Base-by-base conservation (phyloP, 2,329 filamentous ascomycete species). In the Aspergillus brunneoviolaceus region DNA sequence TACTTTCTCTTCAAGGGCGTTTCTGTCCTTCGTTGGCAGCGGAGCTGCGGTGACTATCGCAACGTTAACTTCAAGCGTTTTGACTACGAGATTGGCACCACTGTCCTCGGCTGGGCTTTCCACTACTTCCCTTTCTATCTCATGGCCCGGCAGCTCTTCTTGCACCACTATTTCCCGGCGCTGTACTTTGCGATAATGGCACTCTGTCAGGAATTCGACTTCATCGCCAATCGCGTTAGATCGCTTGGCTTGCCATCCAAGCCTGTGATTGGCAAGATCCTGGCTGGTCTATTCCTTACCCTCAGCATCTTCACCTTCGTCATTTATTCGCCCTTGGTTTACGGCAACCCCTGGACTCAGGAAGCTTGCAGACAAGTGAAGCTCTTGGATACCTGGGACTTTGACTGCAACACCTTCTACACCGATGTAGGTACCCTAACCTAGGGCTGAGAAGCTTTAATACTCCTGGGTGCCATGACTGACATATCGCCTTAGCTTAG, bases 71-170 rank as follows among this genome's bases (percentile, higher is more conserved):
- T 98, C 84, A 96, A 96, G 81, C 91, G 95, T 59, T 99, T 98
- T 76, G 95, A 98, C 78, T 98, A 97, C 73, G 95, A 99, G 78
- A 87, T 98, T 61, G 95, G 95, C 63, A 91, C 88, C 56, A 92
- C 87, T 19, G 89, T 97, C 33, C 85, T 99, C 9, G 95, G 90
- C 67, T 99, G 95, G 95, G 92, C 91, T 51, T 89, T 99, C 77
- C 95, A 99, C 79, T 99, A 97, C 82, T 98, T 99, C 83, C 95
- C 95, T 11, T 99, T 99, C 82, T 99, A 88, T 81, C 85, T 99
- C 60, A 98, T 99, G 95, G 88, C 95, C 74, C 92, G 95, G 69
- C 95, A 99, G 79, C 87, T 99, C 39, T 99, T 99, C 84, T 83
- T 99, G 63, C 95, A 99, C 77, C 95, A 99, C 80, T 99, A 99